Evolutionary conservation across 139 green algal genomes (phyloP), one percentile per base, ranked within the genome.

Genomic region (Chlorella sp.): DNA sequence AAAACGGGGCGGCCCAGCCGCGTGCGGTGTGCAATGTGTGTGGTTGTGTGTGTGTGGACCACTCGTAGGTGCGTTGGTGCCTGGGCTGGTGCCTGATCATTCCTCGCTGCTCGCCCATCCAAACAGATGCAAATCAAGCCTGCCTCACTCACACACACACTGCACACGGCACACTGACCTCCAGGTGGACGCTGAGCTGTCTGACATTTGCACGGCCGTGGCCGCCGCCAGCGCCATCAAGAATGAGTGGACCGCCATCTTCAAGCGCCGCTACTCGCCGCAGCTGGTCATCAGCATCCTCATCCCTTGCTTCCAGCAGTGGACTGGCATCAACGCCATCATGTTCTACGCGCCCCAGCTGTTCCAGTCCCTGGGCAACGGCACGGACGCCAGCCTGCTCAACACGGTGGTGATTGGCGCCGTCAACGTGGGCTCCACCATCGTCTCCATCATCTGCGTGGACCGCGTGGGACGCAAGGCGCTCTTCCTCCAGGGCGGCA

Each of bases 291-390:
- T 83, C 30, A 69, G 69, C 30, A 68, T 86, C 22, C 4, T 81
- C 10, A 71, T 90, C 24, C 80, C 75, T 10, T 66, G 87, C 31
- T 88, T 91, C 78, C 86, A 91, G 77, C 87, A 92, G 78, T 50
- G 91, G 33, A 87, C 80, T 20, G 83, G 79, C 70, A 80, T 77
- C 70, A 88, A 88, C 59, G 74, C 78, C 0, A 83, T 49, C 64
- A 29, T 77, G 32, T 80, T 80, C 69, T 80, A 76, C 34, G 69
- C 75, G 30, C 75, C 75, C 20, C 77, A 82, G 77, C 71, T 82
- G 32, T 82, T 82, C 36, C 35, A 72, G 27, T 30, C 67, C 2
- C 33, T 72, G 29, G 76, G 76, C 63, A 49, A 69, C 49, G 35
- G 35, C 22, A 23, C 17, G 24, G 32, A 29, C 5, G 20, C 51